Base-by-base conservation (phyloP, 1,284 basidiomycete genomes). In the Rhodotorula sp. region DNA sequence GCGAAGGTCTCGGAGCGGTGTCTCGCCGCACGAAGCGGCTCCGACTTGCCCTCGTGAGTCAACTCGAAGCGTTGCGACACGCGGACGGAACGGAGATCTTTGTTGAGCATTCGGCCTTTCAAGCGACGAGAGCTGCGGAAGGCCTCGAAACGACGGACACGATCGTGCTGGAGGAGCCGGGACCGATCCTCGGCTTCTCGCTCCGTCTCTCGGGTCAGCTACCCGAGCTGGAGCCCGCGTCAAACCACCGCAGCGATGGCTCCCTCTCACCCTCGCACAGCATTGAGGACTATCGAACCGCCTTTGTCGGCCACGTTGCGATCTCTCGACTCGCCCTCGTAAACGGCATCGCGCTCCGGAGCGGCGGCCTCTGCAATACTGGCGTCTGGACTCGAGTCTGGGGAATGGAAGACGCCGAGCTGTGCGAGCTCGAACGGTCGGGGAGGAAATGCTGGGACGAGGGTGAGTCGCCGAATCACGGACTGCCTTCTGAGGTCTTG, bases 351-450 rank as follows among this genome's bases (percentile, higher is more conserved):
- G 90, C 90, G 18, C 81, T 92, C 23, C 87, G 91, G 57, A 90
- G 90, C 2, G 91, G 91, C 0, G 92, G 91, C 79, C 89, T 92
- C 85, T 92, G 91, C 78, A 92, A 92, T 74, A 89, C 91, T 7
- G 91, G 91, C 12, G 90, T 87, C 18, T 89, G 90, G 0, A 87
- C 89, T 0, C 85, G 87, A 4, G 82, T 91, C 8, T 84, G 91
- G 5, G 88, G 87, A 0, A 85, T 91, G 48, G 59, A 29, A 1
- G 76, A 76, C 20, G 54, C 26, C 16, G 75, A 72, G 21, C 65
- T 70, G 46, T 3, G 34, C 3, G 51, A 31, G 47, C 49, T 68
- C 15, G 65, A 70, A 46, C 20, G 20, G 34, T 62, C 23, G 48
- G 58, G 21, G 71, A 67, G 3, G 52, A 39, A 48, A 29, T 76